Evolutionary conservation across 305 asterid genomes (phyloP).

Genomic region (Rubia occidens): DNA sequence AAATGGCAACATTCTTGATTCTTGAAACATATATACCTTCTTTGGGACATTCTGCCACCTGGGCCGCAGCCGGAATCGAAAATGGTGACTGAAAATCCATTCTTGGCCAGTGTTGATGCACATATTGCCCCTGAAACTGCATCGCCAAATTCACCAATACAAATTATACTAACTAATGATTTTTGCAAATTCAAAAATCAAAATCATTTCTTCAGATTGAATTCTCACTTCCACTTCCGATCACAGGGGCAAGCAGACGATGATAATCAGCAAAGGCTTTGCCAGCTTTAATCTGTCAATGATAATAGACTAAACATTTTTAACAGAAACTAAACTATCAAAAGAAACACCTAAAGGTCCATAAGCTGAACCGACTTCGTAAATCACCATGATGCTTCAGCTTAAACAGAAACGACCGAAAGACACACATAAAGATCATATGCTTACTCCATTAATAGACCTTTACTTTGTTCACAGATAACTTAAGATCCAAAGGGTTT

Average conservation of each 20-base stretch:
- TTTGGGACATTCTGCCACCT: conserved; percentile 93
- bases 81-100: conserved; percentile 66
- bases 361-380: background rate
- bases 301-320: background rate
- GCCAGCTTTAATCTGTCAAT: no score
- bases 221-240: conserved; percentile 77
- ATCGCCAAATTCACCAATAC: background rate
- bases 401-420: background rate
- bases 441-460: background rate
- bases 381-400: background rate
- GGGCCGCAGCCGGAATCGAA: conserved; percentile 86
- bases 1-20: background rate
- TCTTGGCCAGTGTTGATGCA: conserved; percentile 67
- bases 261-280: no score
- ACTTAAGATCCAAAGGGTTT: background rate
- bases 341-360: background rate
- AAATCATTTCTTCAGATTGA: background rate
- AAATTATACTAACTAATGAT: background rate
- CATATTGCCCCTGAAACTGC: conserved; percentile 94
- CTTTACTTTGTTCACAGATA: background rate
- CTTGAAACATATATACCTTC: conserved; percentile 42
- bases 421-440: background rate
- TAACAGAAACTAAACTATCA: background rate
- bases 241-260: no score
- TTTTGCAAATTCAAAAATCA: background rate